phyloP scores from a whole-genome alignment of 2,329 filamentous ascomycete species.

The Aaosphaeria pasadenensis region DNA sequence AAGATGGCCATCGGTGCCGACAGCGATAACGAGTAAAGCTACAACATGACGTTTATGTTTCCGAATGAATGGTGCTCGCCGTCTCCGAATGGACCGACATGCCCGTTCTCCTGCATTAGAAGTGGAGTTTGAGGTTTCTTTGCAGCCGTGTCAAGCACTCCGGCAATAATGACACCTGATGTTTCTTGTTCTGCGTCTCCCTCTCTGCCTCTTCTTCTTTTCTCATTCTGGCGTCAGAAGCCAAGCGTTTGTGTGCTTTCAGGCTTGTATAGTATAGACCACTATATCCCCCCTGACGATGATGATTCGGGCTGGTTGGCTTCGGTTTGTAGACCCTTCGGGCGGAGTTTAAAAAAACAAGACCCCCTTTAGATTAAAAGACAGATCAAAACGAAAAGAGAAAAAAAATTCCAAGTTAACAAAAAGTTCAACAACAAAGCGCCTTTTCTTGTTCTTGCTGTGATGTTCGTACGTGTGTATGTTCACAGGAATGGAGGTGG shows the following conservation, averaged over 20 bases:
- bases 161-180: neutral
- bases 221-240: too few species aligned
- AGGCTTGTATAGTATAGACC: constrained; percentile 4
- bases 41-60: constrained; percentile 1
- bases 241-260: too few species aligned
- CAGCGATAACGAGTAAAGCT: constrained; percentile 19
- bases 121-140: neutral
- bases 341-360: too few species aligned
- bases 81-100: neutral
- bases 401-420: too few species aligned
- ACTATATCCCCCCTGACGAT: constrained; percentile 3
- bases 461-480: too few species aligned
- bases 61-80: neutral
- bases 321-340: too few species aligned
- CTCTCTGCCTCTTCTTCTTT: neutral
- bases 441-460: too few species aligned
- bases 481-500: too few species aligned
- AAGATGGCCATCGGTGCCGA: constrained; percentile 34
- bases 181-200: neutral
- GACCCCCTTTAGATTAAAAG: too few species aligned
- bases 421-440: too few species aligned
- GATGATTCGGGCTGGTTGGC: too few species aligned
- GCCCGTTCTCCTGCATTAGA: neutral
- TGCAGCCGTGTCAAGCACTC: neutral
- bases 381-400: too few species aligned